These are phyloP conservation scores for Paramecium sonneborni DNA, from an alignment of 73 alveolate species.

Conservation along the genomic window DNA sequence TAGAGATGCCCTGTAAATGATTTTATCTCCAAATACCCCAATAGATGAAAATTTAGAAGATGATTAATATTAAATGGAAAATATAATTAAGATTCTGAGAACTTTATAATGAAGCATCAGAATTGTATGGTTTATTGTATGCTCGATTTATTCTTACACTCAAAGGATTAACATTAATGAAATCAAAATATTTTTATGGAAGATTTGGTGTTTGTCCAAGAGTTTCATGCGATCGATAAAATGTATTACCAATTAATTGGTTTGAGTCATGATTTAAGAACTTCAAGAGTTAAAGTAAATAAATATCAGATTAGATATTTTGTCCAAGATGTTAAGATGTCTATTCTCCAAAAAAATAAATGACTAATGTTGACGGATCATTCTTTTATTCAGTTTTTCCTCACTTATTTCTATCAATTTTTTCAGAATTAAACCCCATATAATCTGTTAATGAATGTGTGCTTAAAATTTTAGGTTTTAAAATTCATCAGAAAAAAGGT, in stretches of 20 bases:
- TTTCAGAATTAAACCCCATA: conserved; percentile 24
- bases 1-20: conserved; percentile 82
- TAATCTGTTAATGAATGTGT: neutral
- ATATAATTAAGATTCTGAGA: conserved; percentile 47
- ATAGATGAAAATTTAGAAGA: conserved; percentile 86
- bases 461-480: conserved; percentile 43
- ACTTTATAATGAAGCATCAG: conserved; percentile 79
- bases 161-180: conserved; percentile 83
- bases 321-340: conserved; percentile 82
- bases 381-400: conserved; percentile 88
- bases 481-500: conserved; percentile 44
- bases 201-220: conserved; percentile 91
- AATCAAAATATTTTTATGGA: conserved; percentile 77
- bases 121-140: conserved; percentile 88
- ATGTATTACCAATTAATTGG: conserved; percentile 89
- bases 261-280: conserved; percentile 82
- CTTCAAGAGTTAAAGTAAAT: conserved; percentile 83
- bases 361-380: conserved; percentile 92
- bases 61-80: conserved; percentile 62
- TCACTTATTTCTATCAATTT: conserved; percentile 57
- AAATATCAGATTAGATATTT: conserved; percentile 6
- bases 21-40: conserved; percentile 82
- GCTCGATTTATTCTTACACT: conserved; percentile 84
- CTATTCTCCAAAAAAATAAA: conserved; percentile 77
- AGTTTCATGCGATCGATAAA: conserved; percentile 83